Evolutionary conservation across 805 yeast species (phyloP).

Genomic region (Yarrowia bubula): DNA sequence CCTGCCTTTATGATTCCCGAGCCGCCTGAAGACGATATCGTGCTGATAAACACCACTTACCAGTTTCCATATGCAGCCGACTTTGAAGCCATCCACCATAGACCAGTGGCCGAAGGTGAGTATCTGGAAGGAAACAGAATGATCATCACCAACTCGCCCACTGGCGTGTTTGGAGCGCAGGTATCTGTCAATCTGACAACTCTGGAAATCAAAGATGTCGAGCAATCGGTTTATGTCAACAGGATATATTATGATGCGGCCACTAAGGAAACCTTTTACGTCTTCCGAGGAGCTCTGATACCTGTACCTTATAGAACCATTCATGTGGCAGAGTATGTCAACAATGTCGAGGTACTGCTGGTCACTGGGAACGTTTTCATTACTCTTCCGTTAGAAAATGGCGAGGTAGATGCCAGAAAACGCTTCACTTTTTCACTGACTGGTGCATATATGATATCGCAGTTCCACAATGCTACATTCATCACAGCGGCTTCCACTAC

Average conservation of each 20-base stretch:
- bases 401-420: neutral
- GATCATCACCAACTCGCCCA: slow-evolving; percentile 1
- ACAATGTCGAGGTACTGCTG: neutral
- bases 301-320: neutral
- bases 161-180: neutral
- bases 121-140: slow-evolving; percentile 1
- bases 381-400: neutral
- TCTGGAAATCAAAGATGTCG: neutral
- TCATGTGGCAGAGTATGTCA: neutral
- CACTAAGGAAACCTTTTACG: neutral
- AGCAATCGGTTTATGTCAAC: neutral
- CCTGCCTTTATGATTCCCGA: neutral
- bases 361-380: neutral
- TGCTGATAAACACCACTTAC: neutral
- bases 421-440: neutral
- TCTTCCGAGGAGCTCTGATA: neutral
- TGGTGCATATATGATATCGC: neutral
- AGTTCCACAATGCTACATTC: neutral
- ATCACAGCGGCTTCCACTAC: neutral
- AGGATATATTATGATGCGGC: neutral
- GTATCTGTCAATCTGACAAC: neutral
- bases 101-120: slow-evolving; percentile 1
- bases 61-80: neutral
- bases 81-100: slow-evolving; percentile 4
- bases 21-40: neutral